Evolutionary conservation across 1,139 yeast species (phyloP).

Genomic region (Hemisphaericaspora xylofermentans): DNA sequence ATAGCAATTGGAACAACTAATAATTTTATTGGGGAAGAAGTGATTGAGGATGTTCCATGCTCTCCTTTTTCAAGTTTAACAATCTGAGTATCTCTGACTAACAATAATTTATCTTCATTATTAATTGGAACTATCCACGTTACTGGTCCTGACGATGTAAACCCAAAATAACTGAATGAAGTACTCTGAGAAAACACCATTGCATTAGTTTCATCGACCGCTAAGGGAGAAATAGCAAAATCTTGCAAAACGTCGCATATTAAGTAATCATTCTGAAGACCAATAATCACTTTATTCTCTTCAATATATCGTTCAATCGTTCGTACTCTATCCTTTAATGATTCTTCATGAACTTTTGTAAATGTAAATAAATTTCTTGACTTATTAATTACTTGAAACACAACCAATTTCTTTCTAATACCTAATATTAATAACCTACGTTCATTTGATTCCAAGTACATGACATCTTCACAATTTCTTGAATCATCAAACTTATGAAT

Average conservation of each 20-base stretch:
- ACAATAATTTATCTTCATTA: constrained; percentile 17
- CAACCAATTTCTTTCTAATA: constrained; percentile 29
- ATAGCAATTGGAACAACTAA: constrained; percentile 32
- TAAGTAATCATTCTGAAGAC: constrained; percentile 27
- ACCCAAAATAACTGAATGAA: constrained; percentile 32
- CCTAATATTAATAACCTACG: constrained; percentile 29
- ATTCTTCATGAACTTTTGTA: constrained; percentile 24
- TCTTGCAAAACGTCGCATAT: constrained; percentile 26
- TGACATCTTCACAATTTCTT: constrained; percentile 9
- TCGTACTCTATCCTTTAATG: constrained; percentile 27
- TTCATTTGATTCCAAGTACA: constrained; percentile 19
- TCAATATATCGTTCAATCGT: constrained; percentile 18
- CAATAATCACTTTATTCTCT: constrained; percentile 22
- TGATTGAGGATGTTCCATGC: constrained; percentile 11
- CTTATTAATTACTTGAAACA: constrained; percentile 29
- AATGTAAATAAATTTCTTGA: constrained; percentile 33
- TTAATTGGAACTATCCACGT: constrained; percentile 23
- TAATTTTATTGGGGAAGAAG: constrained; percentile 26
- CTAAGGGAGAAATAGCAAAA: constrained; percentile 18
- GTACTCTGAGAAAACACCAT: constrained; percentile 21
- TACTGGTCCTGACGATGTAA: constrained; percentile 22
- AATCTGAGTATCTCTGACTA: constrained; percentile 32
- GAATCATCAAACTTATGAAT: constrained; percentile 32
- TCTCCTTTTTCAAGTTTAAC: constrained; percentile 17
- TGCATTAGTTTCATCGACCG: constrained; percentile 14